These are phyloP conservation scores for Elongisporangium anandrum DNA, from an alignment of 352 stramenopile species.

Conservation along the genomic window DNA sequence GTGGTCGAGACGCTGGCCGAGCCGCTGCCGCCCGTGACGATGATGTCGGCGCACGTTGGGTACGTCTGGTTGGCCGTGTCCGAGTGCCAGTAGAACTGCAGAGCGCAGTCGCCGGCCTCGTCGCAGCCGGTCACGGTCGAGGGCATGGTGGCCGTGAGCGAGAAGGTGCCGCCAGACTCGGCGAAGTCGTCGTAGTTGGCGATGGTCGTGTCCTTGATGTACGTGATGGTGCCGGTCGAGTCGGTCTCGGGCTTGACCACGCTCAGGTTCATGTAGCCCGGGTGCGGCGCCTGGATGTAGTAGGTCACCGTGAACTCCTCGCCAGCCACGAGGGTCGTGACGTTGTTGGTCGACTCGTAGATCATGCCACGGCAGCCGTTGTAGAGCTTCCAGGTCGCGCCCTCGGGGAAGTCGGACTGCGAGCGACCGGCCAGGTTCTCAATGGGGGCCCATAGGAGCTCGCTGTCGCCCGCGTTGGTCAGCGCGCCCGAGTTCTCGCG, in stretches of 20 bases:
- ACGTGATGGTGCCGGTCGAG: conserved; percentile 34
- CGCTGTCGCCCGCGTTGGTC: conserved; percentile 39
- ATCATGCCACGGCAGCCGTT: conserved; percentile 58
- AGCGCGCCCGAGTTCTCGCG: conserved; percentile 31
- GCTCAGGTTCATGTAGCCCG: conserved; percentile 40
- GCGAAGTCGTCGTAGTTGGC: conserved; percentile 39
- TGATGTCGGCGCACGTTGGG: conserved; percentile 28
- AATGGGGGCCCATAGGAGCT: conserved; percentile 47
- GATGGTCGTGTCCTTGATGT: conserved; percentile 28
- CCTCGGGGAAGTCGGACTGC: conserved; percentile 33
- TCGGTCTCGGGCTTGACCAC: conserved; percentile 45
- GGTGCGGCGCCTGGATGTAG: conserved; percentile 49
- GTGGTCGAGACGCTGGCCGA: conserved; percentile 6
- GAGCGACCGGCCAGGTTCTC: conserved; percentile 48
- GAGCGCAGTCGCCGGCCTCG: conserved; percentile 22
- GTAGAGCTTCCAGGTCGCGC: conserved; percentile 46
- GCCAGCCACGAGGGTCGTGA: conserved; percentile 37
- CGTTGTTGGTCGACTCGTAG: conserved; percentile 36
- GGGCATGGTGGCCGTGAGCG: conserved; percentile 29
- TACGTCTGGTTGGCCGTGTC: conserved; percentile 34
- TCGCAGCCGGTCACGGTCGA: conserved; percentile 28
- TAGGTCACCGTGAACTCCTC: conserved; percentile 26
- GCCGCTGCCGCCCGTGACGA: conserved; percentile 18
- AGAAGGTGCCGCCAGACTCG: conserved; percentile 19
- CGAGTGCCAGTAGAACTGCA: conserved; percentile 40